These are phyloP conservation scores for Phytophthora sp. DNA, from an alignment of 352 stramenopile species.

Conservation along the genomic window DNA sequence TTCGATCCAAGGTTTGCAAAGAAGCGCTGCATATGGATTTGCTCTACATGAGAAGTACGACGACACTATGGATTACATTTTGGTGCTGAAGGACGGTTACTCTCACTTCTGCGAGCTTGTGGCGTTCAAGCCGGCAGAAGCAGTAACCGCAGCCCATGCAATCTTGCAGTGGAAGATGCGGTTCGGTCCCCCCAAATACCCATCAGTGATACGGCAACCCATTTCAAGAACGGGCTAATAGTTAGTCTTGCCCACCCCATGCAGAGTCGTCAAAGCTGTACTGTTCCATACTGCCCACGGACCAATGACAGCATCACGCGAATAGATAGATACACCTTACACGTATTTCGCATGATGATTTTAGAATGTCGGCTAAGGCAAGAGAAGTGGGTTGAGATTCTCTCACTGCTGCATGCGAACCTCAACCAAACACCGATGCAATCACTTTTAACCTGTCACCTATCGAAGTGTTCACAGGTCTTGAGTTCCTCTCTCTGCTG, in stretches of 20 bases:
- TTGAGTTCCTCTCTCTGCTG: not conserved
- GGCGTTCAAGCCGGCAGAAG: not conserved
- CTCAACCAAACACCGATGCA: not conserved
- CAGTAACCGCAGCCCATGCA: not conserved
- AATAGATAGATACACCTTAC: constrained; percentile 34
- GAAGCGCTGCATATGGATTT: not conserved
- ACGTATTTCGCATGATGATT: constrained; percentile 29
- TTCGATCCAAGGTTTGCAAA: not conserved
- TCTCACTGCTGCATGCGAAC: not conserved
- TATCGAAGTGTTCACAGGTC: constrained; percentile 2
- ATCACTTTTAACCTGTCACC: not conserved
- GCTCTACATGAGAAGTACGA: not conserved
- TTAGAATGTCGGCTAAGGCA: not conserved
- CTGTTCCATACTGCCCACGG: constrained; percentile 31
- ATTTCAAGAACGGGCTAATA: not conserved
- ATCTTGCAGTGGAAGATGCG: not conserved
- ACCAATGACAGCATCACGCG: constrained; percentile 38
- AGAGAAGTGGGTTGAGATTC: not conserved
- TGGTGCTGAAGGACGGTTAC: constrained; percentile 5
- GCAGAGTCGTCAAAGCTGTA: not conserved
- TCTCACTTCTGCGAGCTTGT: constrained; percentile 1
- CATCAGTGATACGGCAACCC: not conserved
- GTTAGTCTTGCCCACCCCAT: not conserved
- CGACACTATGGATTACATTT: not conserved
- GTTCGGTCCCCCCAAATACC: not conserved